A percentile compares a stretch with the other conserved stretches of the same genome.
phyloP scores from a whole-genome alignment of 1,284 basidiomycete genomes.

The Lignosus rhinocerotis region DNA sequence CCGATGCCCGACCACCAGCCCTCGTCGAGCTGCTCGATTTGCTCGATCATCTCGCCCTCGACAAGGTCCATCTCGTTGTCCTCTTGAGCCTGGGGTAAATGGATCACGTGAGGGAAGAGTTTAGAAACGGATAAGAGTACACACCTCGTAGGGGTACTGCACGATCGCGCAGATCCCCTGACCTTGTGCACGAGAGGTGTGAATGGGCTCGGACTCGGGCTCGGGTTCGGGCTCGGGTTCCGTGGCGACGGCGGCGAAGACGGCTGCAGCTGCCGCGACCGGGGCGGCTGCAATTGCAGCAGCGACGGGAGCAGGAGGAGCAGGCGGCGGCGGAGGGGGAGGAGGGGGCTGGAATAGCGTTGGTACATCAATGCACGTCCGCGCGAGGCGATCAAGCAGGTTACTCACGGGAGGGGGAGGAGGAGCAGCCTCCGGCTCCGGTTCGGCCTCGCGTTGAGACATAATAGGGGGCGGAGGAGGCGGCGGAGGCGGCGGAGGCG shows the following conservation, averaged over 20 bases:
- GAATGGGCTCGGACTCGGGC: slow-evolving; percentile 34
- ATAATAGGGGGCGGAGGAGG: slow-evolving; percentile 34
- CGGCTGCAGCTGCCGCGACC: background rate
- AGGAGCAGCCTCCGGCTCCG: slow-evolving; percentile 25
- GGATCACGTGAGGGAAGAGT: background rate
- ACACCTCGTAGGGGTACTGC: slow-evolving; percentile 77
- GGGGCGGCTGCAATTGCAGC: slow-evolving; percentile 27
- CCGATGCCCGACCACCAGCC: slow-evolving; percentile 85
- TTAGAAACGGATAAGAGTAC: background rate
- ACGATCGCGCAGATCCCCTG: slow-evolving; percentile 64
- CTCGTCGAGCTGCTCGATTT: slow-evolving; percentile 84
- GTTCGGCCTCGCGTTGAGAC: slow-evolving; percentile 23
- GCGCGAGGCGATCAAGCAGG: background rate
- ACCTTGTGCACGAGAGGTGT: slow-evolving; percentile 34
- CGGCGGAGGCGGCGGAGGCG: slow-evolving; percentile 39
- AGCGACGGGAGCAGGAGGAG: slow-evolving; percentile 31
- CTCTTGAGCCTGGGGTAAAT: slow-evolving; percentile 56
- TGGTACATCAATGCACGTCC: background rate
- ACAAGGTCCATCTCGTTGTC: slow-evolving; percentile 82
- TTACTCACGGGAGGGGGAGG: slow-evolving; percentile 28
- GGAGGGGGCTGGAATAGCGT: slow-evolving; percentile 25
- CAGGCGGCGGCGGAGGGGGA: slow-evolving; percentile 34
- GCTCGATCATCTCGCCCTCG: slow-evolving; percentile 82
- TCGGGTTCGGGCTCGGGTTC: slow-evolving; percentile 44
- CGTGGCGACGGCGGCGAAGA: slow-evolving; percentile 14